Base-by-base conservation (phyloP, 768 basidiomycete species). In the Mrakia frigida region DNA sequence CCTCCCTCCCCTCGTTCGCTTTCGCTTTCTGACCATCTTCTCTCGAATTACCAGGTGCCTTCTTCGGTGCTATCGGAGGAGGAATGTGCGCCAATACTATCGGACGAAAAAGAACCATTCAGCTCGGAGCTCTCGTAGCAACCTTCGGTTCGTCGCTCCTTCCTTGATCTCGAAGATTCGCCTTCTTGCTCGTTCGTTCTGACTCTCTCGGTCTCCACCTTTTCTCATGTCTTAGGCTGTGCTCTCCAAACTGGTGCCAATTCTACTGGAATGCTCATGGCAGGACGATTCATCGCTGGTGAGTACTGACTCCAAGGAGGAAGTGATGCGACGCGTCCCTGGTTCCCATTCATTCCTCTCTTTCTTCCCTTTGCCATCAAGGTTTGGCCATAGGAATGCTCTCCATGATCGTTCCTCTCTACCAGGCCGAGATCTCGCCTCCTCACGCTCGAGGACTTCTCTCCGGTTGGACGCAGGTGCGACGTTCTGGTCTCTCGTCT, bases 341-440 rank as follows among this genome's bases (percentile, higher is more conserved):
- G n/a, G n/a, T n/a, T n/a, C n/a, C n/a, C n/a, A n/a, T n/a, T 14
- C 61, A 14, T 18, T 35, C 11, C 31, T 63, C 35, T 4, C 4
- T 13, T 16, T 63, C 35, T 18, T 35, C 35, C 6, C 23, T 33
- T 13, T 63, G 7, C n/a, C 28, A 16, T 35, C 28, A 13, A 16
- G 68, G 70, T 52, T 14, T 70, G 11, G 41, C 70, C 46, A 50
- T 70, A 7, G 70, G 70, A 50, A 35, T 70, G 41, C 33, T 70
- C 7, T 70, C 70, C 28, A 70, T 70, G 70, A 56, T 70, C 70
- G 43, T 50, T 33, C 70, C 70, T 16, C 43, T 70, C 43, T 70
- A 70, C 21, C 43, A 50, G 43, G 70, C 70, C 28, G 70, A 70
- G 52, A 70, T 70, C 52, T 28, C n/a, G 1, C 70, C 70, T 46